phyloP scores from a whole-genome alignment of 164 flowering plant species.

The Vitis riparia region DNA sequence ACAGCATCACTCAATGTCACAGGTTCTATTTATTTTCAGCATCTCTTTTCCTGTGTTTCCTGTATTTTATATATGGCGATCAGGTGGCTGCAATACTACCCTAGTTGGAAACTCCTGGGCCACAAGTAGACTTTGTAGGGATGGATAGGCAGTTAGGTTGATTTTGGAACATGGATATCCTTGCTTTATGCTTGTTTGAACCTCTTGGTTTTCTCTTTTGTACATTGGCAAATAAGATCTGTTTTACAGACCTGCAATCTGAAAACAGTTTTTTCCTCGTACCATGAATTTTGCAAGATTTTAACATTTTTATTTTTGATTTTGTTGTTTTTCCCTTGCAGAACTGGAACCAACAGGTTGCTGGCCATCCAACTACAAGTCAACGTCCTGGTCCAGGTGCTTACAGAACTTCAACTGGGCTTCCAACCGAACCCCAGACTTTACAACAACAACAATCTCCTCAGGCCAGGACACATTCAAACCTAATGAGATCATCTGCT shows the following conservation, averaged over 20 bases:
- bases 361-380: constrained; percentile 21
- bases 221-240: too few species aligned
- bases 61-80: not conserved
- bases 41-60: not conserved
- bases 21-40: constrained; percentile 24
- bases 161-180: too few species aligned
- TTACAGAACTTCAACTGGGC: constrained; percentile 20
- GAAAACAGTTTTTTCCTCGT: too few species aligned
- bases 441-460: constrained; percentile 23
- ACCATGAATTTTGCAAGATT: too few species aligned
- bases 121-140: too few species aligned
- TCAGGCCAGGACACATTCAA: constrained; percentile 22
- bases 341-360: constrained; percentile 29
- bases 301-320: not conserved
- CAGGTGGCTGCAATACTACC: too few species aligned
- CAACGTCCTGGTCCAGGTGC: constrained; percentile 23
- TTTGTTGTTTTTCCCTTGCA: constrained; percentile 7
- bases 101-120: too few species aligned
- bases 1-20: constrained; percentile 27
- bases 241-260: too few species aligned
- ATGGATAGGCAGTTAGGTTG: too few species aligned
- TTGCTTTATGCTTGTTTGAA: too few species aligned
- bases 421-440: constrained; percentile 24
- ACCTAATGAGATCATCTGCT: constrained; percentile 18
- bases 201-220: too few species aligned